A percentile compares a stretch with the other conserved stretches of the same genome.
Evolutionary conservation across 257 asterid species (phyloP).

Genomic region (Solanum sparsipilum): DNA sequence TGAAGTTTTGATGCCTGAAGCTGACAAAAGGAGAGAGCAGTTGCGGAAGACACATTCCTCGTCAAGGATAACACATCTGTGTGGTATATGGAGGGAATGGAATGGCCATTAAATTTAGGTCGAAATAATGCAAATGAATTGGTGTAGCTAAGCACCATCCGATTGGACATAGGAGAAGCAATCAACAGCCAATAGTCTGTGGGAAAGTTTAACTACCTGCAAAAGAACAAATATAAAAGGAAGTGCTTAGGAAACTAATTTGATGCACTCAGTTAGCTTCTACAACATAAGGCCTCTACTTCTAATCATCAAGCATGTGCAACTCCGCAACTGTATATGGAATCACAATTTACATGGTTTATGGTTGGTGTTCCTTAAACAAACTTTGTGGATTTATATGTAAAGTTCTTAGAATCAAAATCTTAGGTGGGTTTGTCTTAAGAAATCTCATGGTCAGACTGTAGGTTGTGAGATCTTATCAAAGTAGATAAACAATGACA

Average conservation of each 20-base stretch:
- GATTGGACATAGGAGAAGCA: neutral
- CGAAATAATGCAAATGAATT: neutral
- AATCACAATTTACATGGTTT: neutral
- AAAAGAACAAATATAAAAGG: neutral
- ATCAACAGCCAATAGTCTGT: neutral
- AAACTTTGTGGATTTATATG: neutral
- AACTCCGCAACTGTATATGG: neutral
- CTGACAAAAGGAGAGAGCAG: neutral
- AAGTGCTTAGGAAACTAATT: neutral
- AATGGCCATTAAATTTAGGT: neutral
- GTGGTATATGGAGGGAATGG: neutral
- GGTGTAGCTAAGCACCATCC: neutral
- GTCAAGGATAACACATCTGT: neutral
- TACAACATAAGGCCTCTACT: neutral
- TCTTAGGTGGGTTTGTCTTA: neutral
- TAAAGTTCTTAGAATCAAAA: neutral
- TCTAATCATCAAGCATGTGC: neutral
- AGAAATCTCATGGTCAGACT: neutral
- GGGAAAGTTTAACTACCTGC: neutral
- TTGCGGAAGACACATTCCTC: neutral
- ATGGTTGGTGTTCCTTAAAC: neutral
- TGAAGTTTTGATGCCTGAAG: constrained; percentile 27
- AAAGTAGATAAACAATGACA: neutral
- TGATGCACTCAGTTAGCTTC: neutral
- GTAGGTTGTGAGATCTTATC: neutral